Conservation (phyloP, 2,329 filamentous ascomycete species). For the Aspergillus sergii region DNA sequence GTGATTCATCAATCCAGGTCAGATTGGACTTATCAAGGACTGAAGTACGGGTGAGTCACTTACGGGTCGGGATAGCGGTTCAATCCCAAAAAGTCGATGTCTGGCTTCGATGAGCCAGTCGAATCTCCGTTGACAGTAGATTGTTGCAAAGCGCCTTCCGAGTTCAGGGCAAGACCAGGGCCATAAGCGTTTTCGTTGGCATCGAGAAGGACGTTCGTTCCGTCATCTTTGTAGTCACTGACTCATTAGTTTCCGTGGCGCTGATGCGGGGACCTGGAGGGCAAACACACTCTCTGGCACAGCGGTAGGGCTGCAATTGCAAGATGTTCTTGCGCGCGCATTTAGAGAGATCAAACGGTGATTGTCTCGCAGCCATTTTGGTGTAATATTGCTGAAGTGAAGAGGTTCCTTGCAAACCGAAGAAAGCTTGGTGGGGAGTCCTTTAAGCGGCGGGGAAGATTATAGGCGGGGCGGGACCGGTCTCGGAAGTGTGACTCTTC, state of each 20-base stretch:
- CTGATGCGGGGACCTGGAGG: conserved; percentile 9
- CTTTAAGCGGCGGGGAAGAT: conserved; percentile 19
- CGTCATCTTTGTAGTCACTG: conserved; percentile 98
- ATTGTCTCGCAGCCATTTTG: conserved; percentile 42
- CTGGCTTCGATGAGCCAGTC: conserved; percentile 50
- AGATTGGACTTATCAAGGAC: neutral
- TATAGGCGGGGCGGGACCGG: conserved; percentile 20
- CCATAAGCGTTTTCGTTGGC: conserved; percentile 98
- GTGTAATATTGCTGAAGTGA: conserved; percentile 3
- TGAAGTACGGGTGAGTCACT: conserved; percentile 21
- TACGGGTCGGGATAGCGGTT: conserved; percentile 92
- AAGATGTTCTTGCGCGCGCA: conserved; percentile 79
- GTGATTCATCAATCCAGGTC: neutral
- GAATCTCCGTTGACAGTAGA: conserved; percentile 43
- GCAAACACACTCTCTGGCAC: conserved; percentile 72
- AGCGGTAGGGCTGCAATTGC: conserved; percentile 75
- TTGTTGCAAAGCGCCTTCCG: conserved; percentile 52
- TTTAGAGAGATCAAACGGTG: conserved; percentile 71
- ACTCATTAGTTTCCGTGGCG: conserved; percentile 28
- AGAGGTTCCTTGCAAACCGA: conserved; percentile 10
- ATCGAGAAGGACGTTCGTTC: conserved; percentile 91
- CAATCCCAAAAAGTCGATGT: conserved; percentile 77
- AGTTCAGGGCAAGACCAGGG: conserved; percentile 66
- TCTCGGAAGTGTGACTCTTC: conserved; percentile 14
- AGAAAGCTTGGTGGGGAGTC: conserved; percentile 19